Evolutionary conservation across 495 filamentous ascomycete genomes (phyloP).

Genomic region (Daldinia grandis): DNA sequence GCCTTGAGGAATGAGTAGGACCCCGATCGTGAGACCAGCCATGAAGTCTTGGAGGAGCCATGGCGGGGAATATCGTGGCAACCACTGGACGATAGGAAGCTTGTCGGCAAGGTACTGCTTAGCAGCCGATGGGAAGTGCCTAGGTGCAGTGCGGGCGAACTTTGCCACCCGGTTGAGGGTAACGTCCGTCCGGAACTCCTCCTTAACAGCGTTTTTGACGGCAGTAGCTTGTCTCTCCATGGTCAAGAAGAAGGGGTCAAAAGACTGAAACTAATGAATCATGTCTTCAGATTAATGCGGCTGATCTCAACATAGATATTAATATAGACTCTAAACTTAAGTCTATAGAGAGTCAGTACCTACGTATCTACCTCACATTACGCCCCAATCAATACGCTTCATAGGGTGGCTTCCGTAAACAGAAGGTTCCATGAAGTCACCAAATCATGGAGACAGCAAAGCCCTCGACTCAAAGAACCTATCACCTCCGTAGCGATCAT

Average conservation of each 20-base stretch:
- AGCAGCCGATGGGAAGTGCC: conserved; percentile 49
- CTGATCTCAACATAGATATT: conserved; percentile 22
- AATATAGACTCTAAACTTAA: conserved; percentile 24
- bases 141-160: conserved; percentile 42
- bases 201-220: conserved; percentile 45
- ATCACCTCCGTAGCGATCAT: conserved; percentile 32
- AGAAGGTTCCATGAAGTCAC: conserved; percentile 39
- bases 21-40: conserved; percentile 59
- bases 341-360: conserved; percentile 15
- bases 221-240: conserved; percentile 25
- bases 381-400: neutral
- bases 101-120: conserved; percentile 59
- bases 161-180: conserved; percentile 49
- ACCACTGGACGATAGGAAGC: conserved; percentile 62
- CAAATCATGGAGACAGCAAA: conserved; percentile 13
- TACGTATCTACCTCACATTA: neutral
- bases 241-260: neutral
- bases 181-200: conserved; percentile 47
- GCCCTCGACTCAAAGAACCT: conserved; percentile 23
- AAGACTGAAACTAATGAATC: neutral
- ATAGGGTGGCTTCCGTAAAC: conserved; percentile 32
- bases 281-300: neutral
- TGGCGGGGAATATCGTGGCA: conserved; percentile 56
- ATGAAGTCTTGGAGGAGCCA: conserved; percentile 61
- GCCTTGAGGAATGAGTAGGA: conserved; percentile 62